Percentiles rank a stretch among this genome's conserved stretches.
These are phyloP conservation scores for Echites panduratus DNA, from an alignment of 257 asterid genomes.

Conservation along the genomic window DNA sequence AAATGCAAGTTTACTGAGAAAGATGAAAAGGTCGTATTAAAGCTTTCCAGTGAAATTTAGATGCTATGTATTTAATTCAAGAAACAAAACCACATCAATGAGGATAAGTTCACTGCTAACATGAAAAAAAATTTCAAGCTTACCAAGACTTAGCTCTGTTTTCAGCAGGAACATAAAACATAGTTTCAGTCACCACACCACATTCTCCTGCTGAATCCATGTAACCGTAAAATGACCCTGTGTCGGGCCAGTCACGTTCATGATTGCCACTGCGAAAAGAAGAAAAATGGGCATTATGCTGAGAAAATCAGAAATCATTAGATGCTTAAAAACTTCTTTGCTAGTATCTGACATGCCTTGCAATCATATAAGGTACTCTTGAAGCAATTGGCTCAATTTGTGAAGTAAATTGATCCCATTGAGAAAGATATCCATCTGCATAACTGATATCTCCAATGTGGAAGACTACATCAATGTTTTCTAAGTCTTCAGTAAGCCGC, in stretches of 20 bases:
- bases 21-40: too few species aligned
- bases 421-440: conserved; percentile 78
- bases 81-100: too few species aligned
- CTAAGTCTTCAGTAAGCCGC: conserved; percentile 53
- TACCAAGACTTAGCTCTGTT: conserved; percentile 86
- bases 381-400: conserved; percentile 82
- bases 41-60: too few species aligned
- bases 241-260: conserved; percentile 84
- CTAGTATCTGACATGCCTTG: conserved; percentile 33
- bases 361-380: conserved; percentile 80
- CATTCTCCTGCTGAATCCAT: conserved; percentile 91
- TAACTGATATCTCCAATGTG: conserved; percentile 79
- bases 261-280: conserved; percentile 73
- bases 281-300: not conserved
- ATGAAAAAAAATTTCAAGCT: not conserved
- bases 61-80: too few species aligned
- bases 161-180: conserved; percentile 81
- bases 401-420: conserved; percentile 94
- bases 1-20: too few species aligned
- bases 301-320: not conserved
- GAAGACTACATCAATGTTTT: conserved; percentile 73
- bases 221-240: conserved; percentile 68
- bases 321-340: not conserved
- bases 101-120: too few species aligned
- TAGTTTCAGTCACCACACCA: conserved; percentile 68